A percentile compares a stretch with the other conserved stretches of the same genome.
Evolutionary conservation across 2,329 filamentous ascomycete genomes (phyloP).

Genomic region (Colletotrichum melonis): DNA sequence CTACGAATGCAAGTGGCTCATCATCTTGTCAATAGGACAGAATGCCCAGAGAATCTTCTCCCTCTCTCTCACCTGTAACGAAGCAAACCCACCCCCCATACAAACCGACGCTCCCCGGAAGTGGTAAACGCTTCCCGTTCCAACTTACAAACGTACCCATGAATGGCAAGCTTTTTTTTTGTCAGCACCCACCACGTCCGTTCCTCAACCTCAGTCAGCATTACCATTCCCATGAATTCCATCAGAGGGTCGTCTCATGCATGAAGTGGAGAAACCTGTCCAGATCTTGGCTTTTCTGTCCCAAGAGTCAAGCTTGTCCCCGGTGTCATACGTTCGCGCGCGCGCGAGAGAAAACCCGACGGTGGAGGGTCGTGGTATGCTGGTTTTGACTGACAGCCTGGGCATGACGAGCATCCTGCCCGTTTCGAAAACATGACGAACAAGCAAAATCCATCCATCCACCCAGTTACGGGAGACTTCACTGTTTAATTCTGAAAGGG

Average conservation of each 20-base stretch:
- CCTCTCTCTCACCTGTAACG: background rate
- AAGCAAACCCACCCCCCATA: background rate
- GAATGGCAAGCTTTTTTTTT: background rate
- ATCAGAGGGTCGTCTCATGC: background rate
- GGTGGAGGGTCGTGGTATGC: background rate
- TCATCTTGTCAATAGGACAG: background rate
- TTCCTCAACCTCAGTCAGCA: background rate
- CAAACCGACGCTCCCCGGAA: background rate
- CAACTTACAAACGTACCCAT: no score
- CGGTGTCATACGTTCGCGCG: background rate
- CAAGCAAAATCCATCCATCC: slow-evolving; percentile 1
- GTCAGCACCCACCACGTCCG: background rate
- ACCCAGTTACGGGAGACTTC: background rate
- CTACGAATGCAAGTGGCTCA: background rate
- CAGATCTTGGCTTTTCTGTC: background rate
- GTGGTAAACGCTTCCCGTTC: background rate
- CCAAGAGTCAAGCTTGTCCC: background rate
- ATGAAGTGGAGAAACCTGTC: background rate
- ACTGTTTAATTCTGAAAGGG: background rate
- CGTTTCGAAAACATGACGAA: background rate
- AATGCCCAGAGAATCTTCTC: background rate
- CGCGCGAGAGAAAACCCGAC: background rate
- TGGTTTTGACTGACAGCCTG: background rate
- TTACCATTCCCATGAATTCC: background rate
- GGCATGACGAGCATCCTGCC: background rate